Evolutionary conservation across 164 flowering plant genomes (phyloP), one percentile per base, ranked within the genome.

Genomic region (Akebia trifoliata): DNA sequence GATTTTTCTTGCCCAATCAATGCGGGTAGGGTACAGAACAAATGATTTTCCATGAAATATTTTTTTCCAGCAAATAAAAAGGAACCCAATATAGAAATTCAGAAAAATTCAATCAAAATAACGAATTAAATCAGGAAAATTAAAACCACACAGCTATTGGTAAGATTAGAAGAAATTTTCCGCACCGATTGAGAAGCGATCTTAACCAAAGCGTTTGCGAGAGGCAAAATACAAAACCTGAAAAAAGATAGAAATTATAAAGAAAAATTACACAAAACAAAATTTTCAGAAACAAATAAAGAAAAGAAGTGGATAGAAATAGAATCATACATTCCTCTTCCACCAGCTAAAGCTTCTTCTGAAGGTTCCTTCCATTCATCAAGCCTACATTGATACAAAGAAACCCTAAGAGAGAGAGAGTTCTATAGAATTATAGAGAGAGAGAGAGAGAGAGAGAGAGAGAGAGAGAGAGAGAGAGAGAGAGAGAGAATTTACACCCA

Each of bases 311-410:
- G n/a, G n/a, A n/a, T n/a, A n/a, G n/a, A n/a, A n/a, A n/a, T n/a
- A n/a, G n/a, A 11, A n/a, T 2, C 64, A 50, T 61, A 82, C 87
- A 82, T 79, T 74, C 84, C 84, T 29, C 84, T 73, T 59, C 82
- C 84, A 30, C 82, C 82, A 6, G 82, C 56, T 14, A 82, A 67
- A 52, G 87, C 87, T 67, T 75, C 87, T 60, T 76, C 73, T 1
- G 79, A 69, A 46, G 87, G 87, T 46, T 74, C 74, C 68, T 62
- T 82, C 84, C 82, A 77, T 47, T 79, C 82, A 62, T 79, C 87
- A 55, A 70, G 42, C 58, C 87, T 82, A 65, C 44, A 31, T 42
- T 7, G 28, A 20, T 14, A 34, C 21, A 59, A 42, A 39, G 1
- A 17, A 53, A 56, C 21, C 54, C 28, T 52, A 14, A 54, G 34